Conservation (phyloP, 768 basidiomycete species). For the Thelephora aurantiotincta region DNA sequence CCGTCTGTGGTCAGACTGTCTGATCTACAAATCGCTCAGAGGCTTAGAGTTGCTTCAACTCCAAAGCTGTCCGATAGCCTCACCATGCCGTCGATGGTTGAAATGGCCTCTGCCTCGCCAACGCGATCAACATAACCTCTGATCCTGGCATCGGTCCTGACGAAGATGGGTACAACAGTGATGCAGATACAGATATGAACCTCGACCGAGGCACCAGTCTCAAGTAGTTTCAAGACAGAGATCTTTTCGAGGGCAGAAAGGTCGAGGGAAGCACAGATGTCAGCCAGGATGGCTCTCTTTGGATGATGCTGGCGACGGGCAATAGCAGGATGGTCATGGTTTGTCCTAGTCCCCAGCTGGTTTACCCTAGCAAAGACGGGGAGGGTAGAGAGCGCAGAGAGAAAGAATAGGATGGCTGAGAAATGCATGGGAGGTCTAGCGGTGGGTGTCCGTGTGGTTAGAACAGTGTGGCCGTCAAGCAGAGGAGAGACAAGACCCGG, state of each 20-base stretch:
- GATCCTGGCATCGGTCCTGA: slow-evolving; percentile 13
- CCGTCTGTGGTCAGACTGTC: slow-evolving; percentile 6
- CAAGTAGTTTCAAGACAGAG: slow-evolving; percentile 1
- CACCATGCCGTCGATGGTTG: slow-evolving; percentile 14
- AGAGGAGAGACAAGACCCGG: too few relatives aligned
- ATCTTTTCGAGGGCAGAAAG: slow-evolving; percentile 5
- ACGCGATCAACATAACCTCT: slow-evolving; percentile 12
- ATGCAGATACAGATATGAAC: slow-evolving; percentile 14
- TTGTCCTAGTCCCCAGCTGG: neutral
- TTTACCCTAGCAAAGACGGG: neutral
- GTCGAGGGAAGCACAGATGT: slow-evolving; percentile 5
- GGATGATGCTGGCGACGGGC: slow-evolving; percentile 1
- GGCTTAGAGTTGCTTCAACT: neutral
- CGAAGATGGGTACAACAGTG: slow-evolving; percentile 14
- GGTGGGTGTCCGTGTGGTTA: too few relatives aligned
- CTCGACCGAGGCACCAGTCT: neutral
- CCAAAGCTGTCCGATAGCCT: neutral
- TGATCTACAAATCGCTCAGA: slow-evolving; percentile 11
- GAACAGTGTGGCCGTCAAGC: too few relatives aligned
- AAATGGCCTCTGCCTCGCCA: slow-evolving; percentile 12
- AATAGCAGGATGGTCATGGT: slow-evolving; percentile 5
- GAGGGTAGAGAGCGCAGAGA: neutral
- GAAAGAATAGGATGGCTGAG: neutral
- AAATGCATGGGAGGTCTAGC: neutral
- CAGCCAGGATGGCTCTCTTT: neutral